Base-by-base conservation (phyloP, 768 basidiomycete genomes). In the Daedalea quercina region DNA sequence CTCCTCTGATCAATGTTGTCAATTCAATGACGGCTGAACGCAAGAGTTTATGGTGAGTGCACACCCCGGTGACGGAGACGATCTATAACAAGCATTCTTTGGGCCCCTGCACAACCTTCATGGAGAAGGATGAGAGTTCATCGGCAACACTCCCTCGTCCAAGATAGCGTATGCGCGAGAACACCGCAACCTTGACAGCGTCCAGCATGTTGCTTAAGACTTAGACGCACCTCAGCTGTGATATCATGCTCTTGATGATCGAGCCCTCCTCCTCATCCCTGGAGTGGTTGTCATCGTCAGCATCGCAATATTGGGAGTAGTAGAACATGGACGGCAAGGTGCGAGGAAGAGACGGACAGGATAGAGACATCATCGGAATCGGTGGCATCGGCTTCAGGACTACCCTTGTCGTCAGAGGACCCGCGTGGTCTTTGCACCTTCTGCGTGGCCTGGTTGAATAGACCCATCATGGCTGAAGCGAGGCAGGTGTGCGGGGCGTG, bases 251-350 rank as follows among this genome's bases (percentile, higher is more conserved):
- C 55, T 81, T 67, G 67, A 96, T 87, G 60, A 97, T 80, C 44
- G 92, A 95, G 47, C 94, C 94, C 67, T 97, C 89, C 70, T 94
- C 78, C 68, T 94, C 92, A 70, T 95, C 92, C 70, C 90, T 91
- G 69, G 31, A 60, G 40, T 50, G 46, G 46, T 51, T 55, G 60
- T 75, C 65, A 69, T 67, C 62, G 66, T 74, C 64, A 67, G 69
- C 11, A 25, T 33, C 46, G 23, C 9, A 9, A 28, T 6, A n/a
- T 9, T 31, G 23, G 19, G 54, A 22, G 46, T 52, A 57, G 55
- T 58, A 64, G 51, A 62, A 63, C 71, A 73, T 70, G 55, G 51
- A 51, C 15, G 47, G 60, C 54, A 64, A 63, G 70, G 65, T 50
- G 49, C 51, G 53, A 48, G 51, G 57, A 60, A 59, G 62, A 56